These are phyloP conservation scores for Giardia duodenalis DNA, from an alignment of 208 protist genomes.

Conservation along the genomic window DNA sequence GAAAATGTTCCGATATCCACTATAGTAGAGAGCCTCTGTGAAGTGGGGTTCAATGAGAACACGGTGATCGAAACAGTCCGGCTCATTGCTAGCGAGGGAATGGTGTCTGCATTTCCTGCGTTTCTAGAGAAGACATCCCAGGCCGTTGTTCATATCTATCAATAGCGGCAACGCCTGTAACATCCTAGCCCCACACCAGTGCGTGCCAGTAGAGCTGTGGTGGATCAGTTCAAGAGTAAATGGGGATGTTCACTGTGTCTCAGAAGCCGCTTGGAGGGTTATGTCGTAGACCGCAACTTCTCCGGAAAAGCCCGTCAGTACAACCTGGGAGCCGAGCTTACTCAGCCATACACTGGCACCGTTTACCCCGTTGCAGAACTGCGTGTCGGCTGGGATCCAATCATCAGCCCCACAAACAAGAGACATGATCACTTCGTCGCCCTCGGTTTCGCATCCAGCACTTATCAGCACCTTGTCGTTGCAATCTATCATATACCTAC, in stretches of 20 bases:
- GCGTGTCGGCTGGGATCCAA: background rate
- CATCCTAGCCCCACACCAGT: too few relatives aligned
- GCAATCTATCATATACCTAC: background rate
- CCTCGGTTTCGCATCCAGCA: conserved; percentile 14
- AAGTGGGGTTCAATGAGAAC: conserved; percentile 11
- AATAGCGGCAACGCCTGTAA: too few relatives aligned
- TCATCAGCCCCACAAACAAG: background rate
- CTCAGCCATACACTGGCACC: background rate
- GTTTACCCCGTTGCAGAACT: background rate
- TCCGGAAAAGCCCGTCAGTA: background rate
- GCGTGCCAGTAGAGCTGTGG: too few relatives aligned
- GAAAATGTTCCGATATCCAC: background rate
- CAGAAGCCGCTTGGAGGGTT: too few relatives aligned
- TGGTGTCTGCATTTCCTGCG: background rate
- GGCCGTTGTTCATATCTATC: conserved; percentile 15
- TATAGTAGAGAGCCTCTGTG: background rate
- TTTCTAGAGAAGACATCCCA: conserved; percentile 17
- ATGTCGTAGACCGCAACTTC: background rate
- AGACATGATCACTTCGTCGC: background rate
- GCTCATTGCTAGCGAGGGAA: background rate
- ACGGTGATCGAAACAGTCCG: background rate
- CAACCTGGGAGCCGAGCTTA: background rate
- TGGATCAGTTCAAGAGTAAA: too few relatives aligned
- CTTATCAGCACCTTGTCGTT: background rate
- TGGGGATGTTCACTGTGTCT: too few relatives aligned